Evolutionary conservation across 345 rosid genomes (phyloP).

Genomic region (Salix arbutifolia): DNA sequence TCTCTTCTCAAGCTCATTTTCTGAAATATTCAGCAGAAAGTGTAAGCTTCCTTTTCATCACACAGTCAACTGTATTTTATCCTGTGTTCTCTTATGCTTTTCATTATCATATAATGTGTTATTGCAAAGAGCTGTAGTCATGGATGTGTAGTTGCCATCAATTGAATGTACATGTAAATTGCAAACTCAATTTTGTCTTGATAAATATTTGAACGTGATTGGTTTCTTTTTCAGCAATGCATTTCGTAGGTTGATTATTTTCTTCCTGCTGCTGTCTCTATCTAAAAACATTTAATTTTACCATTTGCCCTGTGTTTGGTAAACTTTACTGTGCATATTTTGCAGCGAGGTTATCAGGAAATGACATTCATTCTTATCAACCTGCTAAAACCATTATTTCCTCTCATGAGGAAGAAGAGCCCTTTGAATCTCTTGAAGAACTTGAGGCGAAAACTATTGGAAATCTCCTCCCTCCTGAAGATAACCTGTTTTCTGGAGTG

Average conservation of each 20-base stretch:
- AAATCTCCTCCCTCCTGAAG: conserved; percentile 93
- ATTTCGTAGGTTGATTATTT: neutral
- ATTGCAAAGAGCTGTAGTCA: neutral
- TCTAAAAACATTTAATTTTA: neutral
- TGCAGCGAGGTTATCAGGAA: conserved; percentile 58
- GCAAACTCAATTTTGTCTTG: neutral
- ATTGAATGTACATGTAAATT: neutral
- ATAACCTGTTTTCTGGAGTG: conserved; percentile 86
- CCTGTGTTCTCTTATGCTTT: neutral
- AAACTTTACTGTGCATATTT: neutral
- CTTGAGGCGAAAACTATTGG: conserved; percentile 89
- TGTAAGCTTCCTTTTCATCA: conserved; percentile 36
- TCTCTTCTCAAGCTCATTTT: conserved; percentile 92
- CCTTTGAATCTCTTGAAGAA: conserved; percentile 73
- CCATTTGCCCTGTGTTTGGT: neutral
- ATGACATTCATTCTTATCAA: conserved; percentile 37
- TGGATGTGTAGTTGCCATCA: neutral
- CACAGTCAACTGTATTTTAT: neutral
- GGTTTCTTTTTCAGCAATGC: neutral
- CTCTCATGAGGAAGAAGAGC: conserved; percentile 57
- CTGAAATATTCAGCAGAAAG: conserved; percentile 69
- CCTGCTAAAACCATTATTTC: conserved; percentile 38
- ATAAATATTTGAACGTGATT: neutral
- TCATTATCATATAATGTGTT: neutral
- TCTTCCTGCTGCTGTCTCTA: neutral